phyloP scores from a whole-genome alignment of 371 early-diverging fungal genomes.

The Dipsacomyces acuminosporus region DNA sequence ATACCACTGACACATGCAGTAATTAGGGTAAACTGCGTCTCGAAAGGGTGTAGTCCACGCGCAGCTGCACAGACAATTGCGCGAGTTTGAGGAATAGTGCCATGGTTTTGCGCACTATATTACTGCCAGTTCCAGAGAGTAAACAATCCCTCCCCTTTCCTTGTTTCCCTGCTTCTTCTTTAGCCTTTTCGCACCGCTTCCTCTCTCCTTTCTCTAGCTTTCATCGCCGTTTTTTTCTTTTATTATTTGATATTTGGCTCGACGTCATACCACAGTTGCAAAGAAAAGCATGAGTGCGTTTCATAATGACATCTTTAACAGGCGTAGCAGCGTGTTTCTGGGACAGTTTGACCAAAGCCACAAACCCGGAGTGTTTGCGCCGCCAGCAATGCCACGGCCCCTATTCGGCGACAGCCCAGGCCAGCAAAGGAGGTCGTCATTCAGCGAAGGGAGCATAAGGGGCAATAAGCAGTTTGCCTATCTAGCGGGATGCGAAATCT shows the following conservation, averaged over 20 bases:
- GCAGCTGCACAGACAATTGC: too few relatives aligned
- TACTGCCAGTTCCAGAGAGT: too few relatives aligned
- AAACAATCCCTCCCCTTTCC: background rate
- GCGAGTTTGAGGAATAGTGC: too few relatives aligned
- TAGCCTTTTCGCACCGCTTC: background rate
- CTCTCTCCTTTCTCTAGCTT: conserved; percentile 1
- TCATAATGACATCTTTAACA: conserved; percentile 41
- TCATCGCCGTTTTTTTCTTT: conserved; percentile 6
- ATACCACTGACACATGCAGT: too few relatives aligned
- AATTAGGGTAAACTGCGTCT: too few relatives aligned
- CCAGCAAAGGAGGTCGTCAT: conserved; percentile 14
- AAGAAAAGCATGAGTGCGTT: conserved; percentile 26
- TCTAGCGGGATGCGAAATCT: conserved; percentile 34
- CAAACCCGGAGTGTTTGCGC: conserved; percentile 29
- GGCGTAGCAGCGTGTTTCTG: conserved; percentile 29
- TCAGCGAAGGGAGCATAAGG: background rate
- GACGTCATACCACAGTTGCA: too few relatives aligned
- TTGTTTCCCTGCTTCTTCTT: background rate
- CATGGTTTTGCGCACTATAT: too few relatives aligned
- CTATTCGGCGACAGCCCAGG: conserved; percentile 16
- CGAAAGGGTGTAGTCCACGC: too few relatives aligned
- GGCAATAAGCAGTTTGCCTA: conserved; percentile 25
- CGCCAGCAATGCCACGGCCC: conserved; percentile 35
- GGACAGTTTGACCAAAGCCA: conserved; percentile 26
- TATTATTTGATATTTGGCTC: too few relatives aligned